Evolutionary conservation across 2,329 filamentous ascomycete genomes (phyloP).

Genomic region (Monilinia polystroma): DNA sequence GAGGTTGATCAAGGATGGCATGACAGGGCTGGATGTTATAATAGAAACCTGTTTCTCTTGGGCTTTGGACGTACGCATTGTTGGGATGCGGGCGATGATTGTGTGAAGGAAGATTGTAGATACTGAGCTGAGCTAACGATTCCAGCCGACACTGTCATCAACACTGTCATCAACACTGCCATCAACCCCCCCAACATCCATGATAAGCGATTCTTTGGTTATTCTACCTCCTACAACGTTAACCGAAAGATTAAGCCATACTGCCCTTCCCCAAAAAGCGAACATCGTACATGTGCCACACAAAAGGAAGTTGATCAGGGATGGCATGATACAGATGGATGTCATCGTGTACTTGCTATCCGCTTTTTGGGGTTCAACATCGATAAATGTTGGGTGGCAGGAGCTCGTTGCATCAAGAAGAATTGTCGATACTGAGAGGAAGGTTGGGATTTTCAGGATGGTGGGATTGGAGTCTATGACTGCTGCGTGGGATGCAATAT

Average conservation of each 20-base stretch:
- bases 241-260: too few relatives aligned
- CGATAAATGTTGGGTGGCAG: neutral
- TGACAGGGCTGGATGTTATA: neutral
- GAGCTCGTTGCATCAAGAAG: neutral
- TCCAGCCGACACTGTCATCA: too few relatives aligned
- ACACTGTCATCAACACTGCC: too few relatives aligned
- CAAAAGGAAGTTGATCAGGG: slow-evolving; percentile 16
- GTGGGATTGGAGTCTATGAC: too few relatives aligned
- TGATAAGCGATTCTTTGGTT: neutral
- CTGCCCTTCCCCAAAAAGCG: neutral
- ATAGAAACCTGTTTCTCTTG: neutral
- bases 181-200: neutral
- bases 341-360: neutral
- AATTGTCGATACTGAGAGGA: slow-evolving; percentile 3
- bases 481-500: too few relatives aligned
- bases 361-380: too few relatives aligned
- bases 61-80: neutral
- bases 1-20: slow-evolving; percentile 15
- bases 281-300: neutral
- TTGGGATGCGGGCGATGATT: slow-evolving; percentile 6
- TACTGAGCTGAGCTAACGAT: neutral
- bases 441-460: too few relatives aligned
- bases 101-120: slow-evolving; percentile 7
- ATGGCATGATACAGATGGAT: neutral
- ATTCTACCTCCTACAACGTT: neutral